phyloP scores from a whole-genome alignment of 176 grass and related monocot genomes.

The Oryza officinalis region DNA sequence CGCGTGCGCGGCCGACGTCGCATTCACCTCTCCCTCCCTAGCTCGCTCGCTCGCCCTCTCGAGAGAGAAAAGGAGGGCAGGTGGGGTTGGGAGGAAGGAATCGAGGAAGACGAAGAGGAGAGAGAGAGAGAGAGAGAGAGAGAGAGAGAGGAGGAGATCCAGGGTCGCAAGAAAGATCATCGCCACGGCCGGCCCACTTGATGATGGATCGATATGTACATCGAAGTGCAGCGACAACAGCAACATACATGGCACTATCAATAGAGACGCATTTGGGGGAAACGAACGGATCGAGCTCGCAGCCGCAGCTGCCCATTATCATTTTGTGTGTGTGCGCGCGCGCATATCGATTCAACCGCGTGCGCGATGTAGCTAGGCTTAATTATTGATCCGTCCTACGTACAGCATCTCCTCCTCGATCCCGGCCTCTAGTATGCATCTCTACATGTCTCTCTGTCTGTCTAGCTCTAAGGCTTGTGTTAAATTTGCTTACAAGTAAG shows the following conservation, averaged over 20 bases:
- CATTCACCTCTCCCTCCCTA: constrained; percentile 39
- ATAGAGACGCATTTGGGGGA: constrained; percentile 9
- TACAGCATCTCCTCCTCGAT: background rate
- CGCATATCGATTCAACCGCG: background rate
- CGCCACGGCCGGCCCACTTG: background rate
- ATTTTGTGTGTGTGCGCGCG: no score
- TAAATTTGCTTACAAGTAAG: constrained; percentile 43
- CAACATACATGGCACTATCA: constrained; percentile 34
- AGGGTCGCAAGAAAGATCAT: constrained; percentile 46
- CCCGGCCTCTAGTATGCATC: background rate
- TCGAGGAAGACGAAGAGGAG: background rate
- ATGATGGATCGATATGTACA: background rate
- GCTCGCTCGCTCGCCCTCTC: no score
- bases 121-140: background rate
- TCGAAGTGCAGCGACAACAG: constrained; percentile 1
- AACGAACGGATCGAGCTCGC: background rate
- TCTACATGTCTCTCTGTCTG: background rate
- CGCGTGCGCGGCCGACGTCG: constrained; percentile 37
- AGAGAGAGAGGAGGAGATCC: constrained; percentile 38
- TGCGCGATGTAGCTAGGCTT: background rate
- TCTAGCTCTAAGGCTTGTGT: background rate
- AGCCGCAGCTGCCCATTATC: background rate
- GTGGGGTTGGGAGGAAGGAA: background rate
- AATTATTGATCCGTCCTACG: background rate
- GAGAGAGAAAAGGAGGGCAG: background rate